Evolutionary conservation across 805 yeast species (phyloP).

Genomic region (Teunomyces gatunensis): DNA sequence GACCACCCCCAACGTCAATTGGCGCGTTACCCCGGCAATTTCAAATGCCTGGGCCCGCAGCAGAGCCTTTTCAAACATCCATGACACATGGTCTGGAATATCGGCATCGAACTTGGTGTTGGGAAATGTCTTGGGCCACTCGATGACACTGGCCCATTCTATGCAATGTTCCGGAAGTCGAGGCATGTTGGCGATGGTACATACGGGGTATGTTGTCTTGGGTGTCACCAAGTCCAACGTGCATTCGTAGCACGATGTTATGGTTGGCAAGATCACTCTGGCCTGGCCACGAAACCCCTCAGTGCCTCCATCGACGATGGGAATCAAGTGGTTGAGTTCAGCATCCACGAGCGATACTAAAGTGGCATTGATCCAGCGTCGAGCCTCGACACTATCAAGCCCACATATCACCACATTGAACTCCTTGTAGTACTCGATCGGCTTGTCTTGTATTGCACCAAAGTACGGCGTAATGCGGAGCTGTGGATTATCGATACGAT

Average conservation of each 20-base stretch:
- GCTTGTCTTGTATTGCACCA: conserved; percentile 59
- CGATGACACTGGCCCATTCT: conserved; percentile 79
- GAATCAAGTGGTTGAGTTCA: conserved; percentile 34
- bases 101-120: conserved; percentile 63
- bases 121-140: conserved; percentile 60
- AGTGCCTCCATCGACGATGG: conserved; percentile 88
- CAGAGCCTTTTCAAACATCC: conserved; percentile 55
- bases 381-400: conserved; percentile 82
- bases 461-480: conserved; percentile 56
- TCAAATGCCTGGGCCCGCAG: conserved; percentile 61
- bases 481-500: conserved; percentile 36
- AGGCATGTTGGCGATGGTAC: conserved; percentile 95
- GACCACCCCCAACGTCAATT: conserved; percentile 79
- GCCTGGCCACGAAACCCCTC: conserved; percentile 94
- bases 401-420: conserved; percentile 83
- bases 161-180: conserved; percentile 91
- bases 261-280: conserved; percentile 79
- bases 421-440: conserved; percentile 57
- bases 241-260: conserved; percentile 92
- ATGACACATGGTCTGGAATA: conserved; percentile 58
- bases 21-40: conserved; percentile 73
- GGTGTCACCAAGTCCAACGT: conserved; percentile 71
- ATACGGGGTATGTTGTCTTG: conserved; percentile 74
- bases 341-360: conserved; percentile 62
- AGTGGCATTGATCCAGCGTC: conserved; percentile 81